phyloP scores from a whole-genome alignment of 2,329 filamentous ascomycete species.

The Sporothrix phasma region DNA sequence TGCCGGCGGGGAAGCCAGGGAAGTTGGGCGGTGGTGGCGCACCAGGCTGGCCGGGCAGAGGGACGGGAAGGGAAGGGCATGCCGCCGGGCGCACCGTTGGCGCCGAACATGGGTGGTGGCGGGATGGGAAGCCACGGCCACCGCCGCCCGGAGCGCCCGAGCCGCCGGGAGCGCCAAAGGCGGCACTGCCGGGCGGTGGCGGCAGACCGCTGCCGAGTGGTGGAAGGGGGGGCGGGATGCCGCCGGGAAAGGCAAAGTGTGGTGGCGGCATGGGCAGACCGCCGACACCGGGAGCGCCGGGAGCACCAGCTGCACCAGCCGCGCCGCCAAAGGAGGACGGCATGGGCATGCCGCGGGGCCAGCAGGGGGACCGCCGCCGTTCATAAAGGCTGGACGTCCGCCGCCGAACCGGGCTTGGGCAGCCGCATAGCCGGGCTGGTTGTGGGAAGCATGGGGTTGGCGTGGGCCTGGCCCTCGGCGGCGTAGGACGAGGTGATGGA shows the following conservation, averaged over 20 bases:
- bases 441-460: conserved; percentile 73
- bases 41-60: conserved; percentile 2
- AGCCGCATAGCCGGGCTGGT: conserved; percentile 45
- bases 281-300: conserved; percentile 44
- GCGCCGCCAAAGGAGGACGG: conserved; percentile 28
- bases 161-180: conserved; percentile 6
- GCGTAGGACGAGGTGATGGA: conserved; percentile 94
- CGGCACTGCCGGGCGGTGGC: conserved; percentile 15
- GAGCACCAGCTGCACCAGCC: conserved; percentile 30
- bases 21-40: conserved; percentile 21
- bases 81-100: conserved; percentile 13
- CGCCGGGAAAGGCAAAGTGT: conserved; percentile 28
- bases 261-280: conserved; percentile 32
- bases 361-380: background rate
- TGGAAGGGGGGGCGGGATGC: conserved; percentile 22
- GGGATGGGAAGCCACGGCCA: conserved; percentile 28
- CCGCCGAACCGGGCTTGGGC: conserved; percentile 25
- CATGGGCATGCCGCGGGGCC: conserved; percentile 42
- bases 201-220: conserved; percentile 18
- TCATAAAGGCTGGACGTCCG: conserved; percentile 14
- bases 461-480: conserved; percentile 73
- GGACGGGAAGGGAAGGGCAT: background rate
- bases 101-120: conserved; percentile 31
- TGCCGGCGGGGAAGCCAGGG: conserved; percentile 30
- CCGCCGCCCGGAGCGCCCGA: background rate